Percentiles rank a stretch among this genome's conserved stretches.
phyloP scores from a whole-genome alignment of 2,329 filamentous ascomycete species.

The Ceratocystis harringtonii region DNA sequence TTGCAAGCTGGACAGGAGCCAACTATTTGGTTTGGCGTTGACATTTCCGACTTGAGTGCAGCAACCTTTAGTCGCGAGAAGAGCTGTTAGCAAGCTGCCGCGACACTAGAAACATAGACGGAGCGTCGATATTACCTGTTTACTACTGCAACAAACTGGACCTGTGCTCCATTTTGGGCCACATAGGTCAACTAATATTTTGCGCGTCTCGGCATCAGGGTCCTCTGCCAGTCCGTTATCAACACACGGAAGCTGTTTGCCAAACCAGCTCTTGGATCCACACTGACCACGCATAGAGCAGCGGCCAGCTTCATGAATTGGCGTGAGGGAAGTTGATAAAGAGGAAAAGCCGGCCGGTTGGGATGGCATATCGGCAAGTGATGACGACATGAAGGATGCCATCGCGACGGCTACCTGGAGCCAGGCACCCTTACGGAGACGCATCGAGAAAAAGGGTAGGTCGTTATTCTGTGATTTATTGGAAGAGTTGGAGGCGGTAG shows the following conservation, averaged over 20 bases:
- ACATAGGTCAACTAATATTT: slow-evolving; percentile 71
- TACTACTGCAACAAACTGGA: slow-evolving; percentile 68
- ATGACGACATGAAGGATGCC: not conserved
- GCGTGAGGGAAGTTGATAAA: slow-evolving; percentile 25
- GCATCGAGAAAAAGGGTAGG: not conserved
- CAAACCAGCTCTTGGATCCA: slow-evolving; percentile 80
- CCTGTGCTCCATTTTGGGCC: slow-evolving; percentile 73
- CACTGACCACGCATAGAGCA: slow-evolving; percentile 87
- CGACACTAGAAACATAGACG: not conserved
- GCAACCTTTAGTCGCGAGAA: slow-evolving; percentile 41
- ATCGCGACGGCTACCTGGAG: not conserved
- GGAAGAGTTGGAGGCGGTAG: not conserved
- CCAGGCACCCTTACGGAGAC: not conserved
- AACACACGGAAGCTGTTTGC: slow-evolving; percentile 75
- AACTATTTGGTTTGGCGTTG: slow-evolving; percentile 76
- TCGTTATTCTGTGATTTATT: not conserved
- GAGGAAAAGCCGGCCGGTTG: not conserved
- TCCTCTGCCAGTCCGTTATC: slow-evolving; percentile 73
- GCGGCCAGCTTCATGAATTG: slow-evolving; percentile 68
- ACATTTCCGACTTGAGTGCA: slow-evolving; percentile 67
- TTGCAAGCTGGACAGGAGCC: slow-evolving; percentile 92
- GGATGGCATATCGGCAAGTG: slow-evolving; percentile 18
- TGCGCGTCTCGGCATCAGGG: slow-evolving; percentile 55
- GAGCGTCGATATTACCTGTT: slow-evolving; percentile 44
- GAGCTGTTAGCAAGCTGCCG: slow-evolving; percentile 1